Conservation (phyloP, 345 rosid genomes). For the Gossypium sturtianum region DNA sequence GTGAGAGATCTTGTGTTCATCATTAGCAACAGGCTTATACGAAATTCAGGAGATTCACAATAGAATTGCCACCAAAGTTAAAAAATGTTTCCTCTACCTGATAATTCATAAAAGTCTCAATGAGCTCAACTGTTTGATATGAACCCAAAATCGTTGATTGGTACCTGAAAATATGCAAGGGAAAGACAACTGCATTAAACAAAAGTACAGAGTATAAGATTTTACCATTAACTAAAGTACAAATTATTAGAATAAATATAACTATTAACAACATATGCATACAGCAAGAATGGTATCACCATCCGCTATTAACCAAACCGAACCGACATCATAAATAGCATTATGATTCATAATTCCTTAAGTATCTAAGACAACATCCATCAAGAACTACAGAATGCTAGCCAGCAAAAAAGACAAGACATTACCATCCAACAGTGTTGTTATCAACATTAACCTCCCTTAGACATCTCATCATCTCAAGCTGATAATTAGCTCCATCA, state of each 20-base stretch:
- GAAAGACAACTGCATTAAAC: neutral
- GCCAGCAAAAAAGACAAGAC: neutral
- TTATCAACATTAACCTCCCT: constrained; percentile 98
- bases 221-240: neutral
- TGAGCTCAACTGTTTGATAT: constrained; percentile 89
- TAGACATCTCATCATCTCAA: constrained; percentile 98
- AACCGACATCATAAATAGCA: neutral
- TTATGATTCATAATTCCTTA: neutral
- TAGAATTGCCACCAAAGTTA: neutral
- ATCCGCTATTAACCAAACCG: neutral
- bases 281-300: neutral
- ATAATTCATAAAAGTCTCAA: constrained; percentile 97
- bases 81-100: constrained; percentile 44
- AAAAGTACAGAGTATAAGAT: neutral
- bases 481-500: constrained; percentile 99
- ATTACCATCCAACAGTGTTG: constrained; percentile 95
- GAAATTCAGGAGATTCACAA: neutral
- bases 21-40: neutral
- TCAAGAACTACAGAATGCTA: neutral
- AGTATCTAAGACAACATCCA: neutral
- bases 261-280: neutral
- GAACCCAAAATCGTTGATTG: constrained; percentile 91
- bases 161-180: constrained; percentile 53
- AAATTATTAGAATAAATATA: neutral
- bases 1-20: neutral